Base-by-base conservation (phyloP, 73 alveolate species). In the Paraurostyla sp. region DNA sequence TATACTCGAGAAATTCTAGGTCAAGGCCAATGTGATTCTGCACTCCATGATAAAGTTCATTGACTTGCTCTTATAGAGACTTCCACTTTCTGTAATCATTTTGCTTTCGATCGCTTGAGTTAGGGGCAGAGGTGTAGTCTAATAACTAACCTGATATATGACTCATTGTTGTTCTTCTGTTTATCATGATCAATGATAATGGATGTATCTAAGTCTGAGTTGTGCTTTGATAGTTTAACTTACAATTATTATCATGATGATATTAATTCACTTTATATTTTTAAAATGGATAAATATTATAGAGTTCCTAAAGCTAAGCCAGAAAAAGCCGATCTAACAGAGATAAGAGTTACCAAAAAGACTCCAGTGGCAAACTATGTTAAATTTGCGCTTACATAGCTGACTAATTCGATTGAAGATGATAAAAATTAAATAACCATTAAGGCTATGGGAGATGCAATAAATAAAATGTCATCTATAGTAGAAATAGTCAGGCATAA, bases 281-380 rank as follows among this genome's bases (percentile, higher is more conserved):
- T n/a, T n/a, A n/a, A n/a, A n/a, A 60, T 60, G 78, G 50, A 60
- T 60, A 60, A 60, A 60, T 60, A 60, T 25, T 4, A 9, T 18
- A 13, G 32, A 60, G 78, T 60, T 30, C 45, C 45, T 9, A 60
- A 60, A 33, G 51, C 78, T 32, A 3, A 60, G 32, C 25, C 32
- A 7, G 25, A 9, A 60, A 43, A 75, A 71, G 3, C 48, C 41
- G 20, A 46, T 25, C 43, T 22, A 43, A 71, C 41, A 22, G 87
- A 75, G 30, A 25, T 75, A 23, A 15, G 87, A 2, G 29, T 75
- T 20, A 43, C 68, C 51, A 43, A 46, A 29, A 46, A 75, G 27
- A 75, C 68, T 18, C 87, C 87, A 29, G 73, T 75, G 29, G 30
- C n/a, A 29, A 75, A 75, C 52, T 75, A 75, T 46, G 87, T 46